Conservation (phyloP, 257 asterid species). For the Nyctanthes arbortristis region DNA sequence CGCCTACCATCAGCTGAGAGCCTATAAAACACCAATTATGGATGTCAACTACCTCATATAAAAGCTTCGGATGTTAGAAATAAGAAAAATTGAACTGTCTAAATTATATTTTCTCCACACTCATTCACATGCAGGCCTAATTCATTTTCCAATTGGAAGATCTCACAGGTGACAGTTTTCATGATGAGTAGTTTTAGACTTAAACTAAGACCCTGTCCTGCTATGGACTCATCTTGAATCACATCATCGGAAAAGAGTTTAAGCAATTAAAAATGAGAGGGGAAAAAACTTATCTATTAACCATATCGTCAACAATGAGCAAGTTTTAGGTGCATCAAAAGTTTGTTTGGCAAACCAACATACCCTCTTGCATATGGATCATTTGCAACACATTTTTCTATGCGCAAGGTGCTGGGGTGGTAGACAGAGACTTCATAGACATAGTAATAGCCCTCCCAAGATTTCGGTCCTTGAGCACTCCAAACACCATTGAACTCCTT, state of each 20-base stretch:
- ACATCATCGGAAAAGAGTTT: neutral
- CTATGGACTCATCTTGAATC: neutral
- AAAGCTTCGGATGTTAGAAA: neutral
- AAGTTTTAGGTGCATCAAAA: neutral
- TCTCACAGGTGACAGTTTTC: neutral
- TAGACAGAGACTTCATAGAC: slow-evolving; percentile 85
- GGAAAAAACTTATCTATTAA: neutral
- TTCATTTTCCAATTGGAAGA: neutral
- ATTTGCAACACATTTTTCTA: slow-evolving; percentile 77
- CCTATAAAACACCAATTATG: slow-evolving; percentile 43
- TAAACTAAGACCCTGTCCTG: neutral
- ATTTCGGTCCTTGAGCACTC: slow-evolving; percentile 67
- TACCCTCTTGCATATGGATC: slow-evolving; percentile 99
- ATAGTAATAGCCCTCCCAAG: slow-evolving; percentile 92
- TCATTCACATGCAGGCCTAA: neutral
- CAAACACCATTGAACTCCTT: slow-evolving; percentile 82
- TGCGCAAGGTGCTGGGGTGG: slow-evolving; percentile 76
- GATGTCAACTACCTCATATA: slow-evolving; percentile 1
- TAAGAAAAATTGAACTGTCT: neutral
- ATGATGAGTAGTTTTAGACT: neutral
- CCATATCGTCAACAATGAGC: neutral
- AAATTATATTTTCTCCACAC: neutral
- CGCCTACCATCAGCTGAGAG: slow-evolving; percentile 79
- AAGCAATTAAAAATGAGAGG: neutral
- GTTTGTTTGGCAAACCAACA: neutral